Conservation (phyloP, 1,284 basidiomycete species). For the Boletus smithii region DNA sequence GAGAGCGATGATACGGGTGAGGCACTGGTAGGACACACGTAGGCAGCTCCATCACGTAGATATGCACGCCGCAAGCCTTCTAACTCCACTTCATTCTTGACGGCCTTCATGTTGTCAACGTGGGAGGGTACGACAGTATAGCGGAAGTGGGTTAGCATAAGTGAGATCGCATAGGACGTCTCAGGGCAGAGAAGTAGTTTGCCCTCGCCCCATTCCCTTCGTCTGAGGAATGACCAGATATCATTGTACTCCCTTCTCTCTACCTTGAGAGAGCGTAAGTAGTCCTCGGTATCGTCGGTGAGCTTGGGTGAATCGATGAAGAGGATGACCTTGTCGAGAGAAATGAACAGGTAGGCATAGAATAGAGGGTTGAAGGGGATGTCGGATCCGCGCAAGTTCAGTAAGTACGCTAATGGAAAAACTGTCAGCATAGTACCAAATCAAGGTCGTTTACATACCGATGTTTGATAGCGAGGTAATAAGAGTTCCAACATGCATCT, state of each 20-base stretch:
- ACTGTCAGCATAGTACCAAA: slow-evolving; percentile 12
- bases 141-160: slow-evolving; percentile 75
- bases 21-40: slow-evolving; percentile 49
- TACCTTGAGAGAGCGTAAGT: slow-evolving; percentile 60
- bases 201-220: slow-evolving; percentile 71
- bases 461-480: slow-evolving; percentile 61
- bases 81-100: slow-evolving; percentile 88
- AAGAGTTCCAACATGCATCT: slow-evolving; percentile 64
- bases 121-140: slow-evolving; percentile 65
- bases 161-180: slow-evolving; percentile 74
- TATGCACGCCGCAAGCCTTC: slow-evolving; percentile 84
- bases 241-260: slow-evolving; percentile 71
- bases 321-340: slow-evolving; percentile 55
- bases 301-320: slow-evolving; percentile 70
- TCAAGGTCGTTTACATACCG: slow-evolving; percentile 40
- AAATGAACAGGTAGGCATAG: slow-evolving; percentile 78
- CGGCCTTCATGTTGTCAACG: slow-evolving; percentile 78
- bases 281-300: slow-evolving; percentile 48
- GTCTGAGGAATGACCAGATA: slow-evolving; percentile 74
- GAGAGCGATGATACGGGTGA: slow-evolving; percentile 12
- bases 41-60: slow-evolving; percentile 88
- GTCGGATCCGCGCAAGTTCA: slow-evolving; percentile 69
- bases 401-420: slow-evolving; percentile 20
- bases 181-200: slow-evolving; percentile 69
- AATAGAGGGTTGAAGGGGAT: slow-evolving; percentile 88